Evolutionary conservation across 2,329 filamentous ascomycete genomes (phyloP).

Genomic region (Colletotrichum chrysophilum): DNA sequence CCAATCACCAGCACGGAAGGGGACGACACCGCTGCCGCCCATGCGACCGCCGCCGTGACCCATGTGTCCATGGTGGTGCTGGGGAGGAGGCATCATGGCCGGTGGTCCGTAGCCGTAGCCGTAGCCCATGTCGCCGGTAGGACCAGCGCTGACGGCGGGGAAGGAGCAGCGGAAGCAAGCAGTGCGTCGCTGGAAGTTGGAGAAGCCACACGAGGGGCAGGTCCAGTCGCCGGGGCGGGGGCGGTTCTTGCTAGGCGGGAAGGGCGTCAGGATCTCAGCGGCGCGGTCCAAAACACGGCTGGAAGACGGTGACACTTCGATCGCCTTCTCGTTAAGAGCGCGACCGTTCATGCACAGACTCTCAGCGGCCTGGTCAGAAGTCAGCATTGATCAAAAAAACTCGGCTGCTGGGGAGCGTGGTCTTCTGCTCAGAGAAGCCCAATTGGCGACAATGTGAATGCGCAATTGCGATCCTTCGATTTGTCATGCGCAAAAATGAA

Average conservation of each 20-base stretch:
- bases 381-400: neutral
- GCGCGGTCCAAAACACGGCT: conserved; percentile 95
- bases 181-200: conserved; percentile 98
- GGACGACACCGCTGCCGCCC: conserved; percentile 85
- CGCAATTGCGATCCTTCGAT: neutral
- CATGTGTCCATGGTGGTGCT: conserved; percentile 65
- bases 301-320: conserved; percentile 97
- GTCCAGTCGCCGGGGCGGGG: conserved; percentile 98
- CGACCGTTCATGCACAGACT: conserved; percentile 99
- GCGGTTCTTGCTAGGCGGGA: conserved; percentile 98
- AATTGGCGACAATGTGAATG: neutral
- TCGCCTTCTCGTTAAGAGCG: conserved; percentile 97
- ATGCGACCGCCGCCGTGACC: conserved; percentile 71
- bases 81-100: conserved; percentile 79
- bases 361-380: conserved; percentile 77
- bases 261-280: conserved; percentile 93
- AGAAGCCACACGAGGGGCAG: conserved; percentile 97
- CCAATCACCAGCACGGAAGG: conserved; percentile 98
- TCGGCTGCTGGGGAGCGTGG: neutral
- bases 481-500: neutral
- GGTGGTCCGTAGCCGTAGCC: conserved; percentile 75
- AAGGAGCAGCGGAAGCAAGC: conserved; percentile 99
- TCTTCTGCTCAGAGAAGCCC: neutral
- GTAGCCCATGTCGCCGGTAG: conserved; percentile 64
- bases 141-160: conserved; percentile 86